Percentiles rank a stretch among this genome's conserved stretches.
Evolutionary conservation across 2,329 filamentous ascomycete genomes (phyloP).

Genomic region (Cadophora gregata): DNA sequence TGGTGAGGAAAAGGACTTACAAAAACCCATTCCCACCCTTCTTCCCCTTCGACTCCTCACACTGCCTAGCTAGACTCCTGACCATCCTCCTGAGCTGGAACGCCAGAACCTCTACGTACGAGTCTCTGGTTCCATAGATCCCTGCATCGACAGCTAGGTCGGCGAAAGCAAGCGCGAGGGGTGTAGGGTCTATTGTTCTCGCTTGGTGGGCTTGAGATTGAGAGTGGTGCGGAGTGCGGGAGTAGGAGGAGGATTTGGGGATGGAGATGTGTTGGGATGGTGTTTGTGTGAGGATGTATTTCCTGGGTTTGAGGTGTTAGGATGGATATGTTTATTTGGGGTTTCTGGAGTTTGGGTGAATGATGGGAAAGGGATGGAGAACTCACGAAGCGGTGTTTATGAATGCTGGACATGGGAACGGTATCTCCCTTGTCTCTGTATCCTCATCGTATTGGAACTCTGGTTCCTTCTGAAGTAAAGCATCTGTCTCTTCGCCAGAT

Average conservation of each 20-base stretch:
- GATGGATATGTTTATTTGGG: not conserved
- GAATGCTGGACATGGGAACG: not conserved
- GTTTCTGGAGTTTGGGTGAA: not conserved
- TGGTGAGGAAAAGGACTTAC: not conserved
- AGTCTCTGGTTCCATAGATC: not conserved
- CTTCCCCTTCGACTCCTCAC: not conserved
- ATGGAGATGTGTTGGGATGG: not conserved
- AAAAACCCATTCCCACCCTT: not conserved
- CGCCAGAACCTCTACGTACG: not conserved
- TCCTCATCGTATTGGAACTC: not conserved
- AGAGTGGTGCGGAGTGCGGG: not conserved
- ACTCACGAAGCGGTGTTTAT: conserved; percentile 7
- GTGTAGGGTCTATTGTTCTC: not conserved
- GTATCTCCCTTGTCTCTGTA: not conserved
- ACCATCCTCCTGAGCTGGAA: conserved; percentile 3
- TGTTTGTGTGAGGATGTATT: not conserved
- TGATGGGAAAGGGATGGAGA: not conserved
- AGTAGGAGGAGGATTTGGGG: not conserved
- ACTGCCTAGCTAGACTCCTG: not conserved
- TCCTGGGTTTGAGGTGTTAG: not conserved
- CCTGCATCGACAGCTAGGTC: not conserved
- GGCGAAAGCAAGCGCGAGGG: not conserved
- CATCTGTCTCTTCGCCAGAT: not conserved
- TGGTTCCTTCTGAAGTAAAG: not conserved
- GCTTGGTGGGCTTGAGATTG: not conserved